phyloP scores from a whole-genome alignment of 371 early-diverging fungal species.

The Blakeslea trispora region DNA sequence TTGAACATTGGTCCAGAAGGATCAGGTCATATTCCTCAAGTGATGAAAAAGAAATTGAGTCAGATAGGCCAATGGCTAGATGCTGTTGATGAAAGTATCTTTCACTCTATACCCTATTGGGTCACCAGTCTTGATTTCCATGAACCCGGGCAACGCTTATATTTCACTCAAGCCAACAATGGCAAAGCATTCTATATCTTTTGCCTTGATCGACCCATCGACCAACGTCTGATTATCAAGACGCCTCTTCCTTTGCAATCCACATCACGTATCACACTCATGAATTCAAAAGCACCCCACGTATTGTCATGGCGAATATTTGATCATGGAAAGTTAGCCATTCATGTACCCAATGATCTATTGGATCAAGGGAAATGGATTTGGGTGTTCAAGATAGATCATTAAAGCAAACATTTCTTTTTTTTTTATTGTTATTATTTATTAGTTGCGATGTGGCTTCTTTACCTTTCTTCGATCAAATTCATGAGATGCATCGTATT shows the following conservation, averaged over 20 bases:
- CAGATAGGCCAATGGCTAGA: conserved; percentile 31
- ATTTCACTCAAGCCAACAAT: conserved; percentile 22
- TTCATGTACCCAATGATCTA: conserved; percentile 10
- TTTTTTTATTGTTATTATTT: neutral
- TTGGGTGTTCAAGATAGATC: conserved; percentile 19
- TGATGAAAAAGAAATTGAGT: conserved; percentile 17
- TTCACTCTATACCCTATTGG: conserved; percentile 33
- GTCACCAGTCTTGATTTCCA: conserved; percentile 15
- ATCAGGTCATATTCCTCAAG: conserved; percentile 21
- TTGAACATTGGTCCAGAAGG: conserved; percentile 36
- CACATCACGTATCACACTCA: conserved; percentile 1
- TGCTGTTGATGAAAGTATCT: conserved; percentile 15
- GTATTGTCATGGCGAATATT: conserved; percentile 11
- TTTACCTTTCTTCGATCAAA: conserved; percentile 33
- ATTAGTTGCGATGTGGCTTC: conserved; percentile 9
- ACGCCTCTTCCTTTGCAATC: conserved; percentile 13
- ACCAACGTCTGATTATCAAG: conserved; percentile 14
- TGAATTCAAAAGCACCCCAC: conserved; percentile 1
- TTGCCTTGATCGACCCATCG: conserved; percentile 6
- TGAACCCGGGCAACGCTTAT: conserved; percentile 16
- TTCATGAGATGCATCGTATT: conserved; percentile 66
- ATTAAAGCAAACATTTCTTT: no score
- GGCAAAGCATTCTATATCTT: conserved; percentile 28
- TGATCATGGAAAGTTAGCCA: conserved; percentile 12
- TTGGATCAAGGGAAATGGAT: conserved; percentile 10